These are phyloP conservation scores for Austroboletus festivus DNA, from an alignment of 768 basidiomycete genomes.

Conservation along the genomic window DNA sequence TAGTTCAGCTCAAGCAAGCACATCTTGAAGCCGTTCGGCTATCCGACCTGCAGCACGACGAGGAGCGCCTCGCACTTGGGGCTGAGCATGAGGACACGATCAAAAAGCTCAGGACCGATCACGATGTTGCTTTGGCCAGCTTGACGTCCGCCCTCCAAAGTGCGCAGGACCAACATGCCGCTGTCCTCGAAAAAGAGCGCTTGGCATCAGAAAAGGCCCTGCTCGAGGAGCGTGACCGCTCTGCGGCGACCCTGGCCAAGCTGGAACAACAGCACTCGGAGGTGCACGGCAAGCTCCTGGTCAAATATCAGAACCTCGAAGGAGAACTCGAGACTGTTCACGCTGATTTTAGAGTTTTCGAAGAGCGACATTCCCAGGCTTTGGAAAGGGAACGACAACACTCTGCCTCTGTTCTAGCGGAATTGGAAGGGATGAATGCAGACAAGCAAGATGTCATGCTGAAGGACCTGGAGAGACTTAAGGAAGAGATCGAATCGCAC, in stretches of 20 bases:
- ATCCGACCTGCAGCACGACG: constrained; percentile 31
- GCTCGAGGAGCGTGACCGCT: constrained; percentile 45
- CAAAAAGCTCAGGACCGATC: constrained; percentile 41
- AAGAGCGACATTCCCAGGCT: constrained; percentile 13
- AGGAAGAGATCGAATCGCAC: constrained; percentile 49
- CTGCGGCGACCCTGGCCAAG: constrained; percentile 45
- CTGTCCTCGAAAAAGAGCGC: constrained; percentile 36
- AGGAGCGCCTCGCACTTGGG: constrained; percentile 35
- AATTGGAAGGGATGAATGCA: constrained; percentile 16
- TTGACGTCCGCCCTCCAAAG: constrained; percentile 39
- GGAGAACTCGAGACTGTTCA: constrained; percentile 64
- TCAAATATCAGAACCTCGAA: constrained; percentile 34
- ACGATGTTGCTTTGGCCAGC: constrained; percentile 44
- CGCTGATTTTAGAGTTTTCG: constrained; percentile 31
- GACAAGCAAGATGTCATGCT: constrained; percentile 33
- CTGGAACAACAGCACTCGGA: constrained; percentile 47
- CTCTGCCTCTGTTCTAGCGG: constrained; percentile 18
- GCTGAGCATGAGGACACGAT: constrained; percentile 44
- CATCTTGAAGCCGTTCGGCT: constrained; percentile 43
- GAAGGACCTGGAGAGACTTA: constrained; percentile 47
- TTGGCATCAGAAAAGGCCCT: constrained; percentile 35
- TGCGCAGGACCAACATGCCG: constrained; percentile 34
- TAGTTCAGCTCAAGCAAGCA: constrained; percentile 43
- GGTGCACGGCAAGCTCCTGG: constrained; percentile 42
- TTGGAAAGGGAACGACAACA: constrained; percentile 29